These are phyloP conservation scores for Teratosphaeria destructans DNA, from an alignment of 2,329 filamentous ascomycete genomes.

Conservation along the genomic window DNA sequence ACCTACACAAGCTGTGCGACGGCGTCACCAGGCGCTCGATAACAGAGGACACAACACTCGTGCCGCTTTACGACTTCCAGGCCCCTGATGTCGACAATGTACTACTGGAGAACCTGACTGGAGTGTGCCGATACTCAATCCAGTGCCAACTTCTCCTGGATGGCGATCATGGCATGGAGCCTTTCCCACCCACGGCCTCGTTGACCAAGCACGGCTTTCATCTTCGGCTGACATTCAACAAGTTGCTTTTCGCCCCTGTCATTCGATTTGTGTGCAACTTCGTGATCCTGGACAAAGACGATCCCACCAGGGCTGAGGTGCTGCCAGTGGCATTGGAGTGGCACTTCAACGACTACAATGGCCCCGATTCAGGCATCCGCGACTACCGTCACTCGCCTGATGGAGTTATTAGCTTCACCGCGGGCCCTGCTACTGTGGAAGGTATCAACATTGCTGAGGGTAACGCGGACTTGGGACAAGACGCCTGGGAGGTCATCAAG, in stretches of 20 bases:
- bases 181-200: constrained; percentile 1
- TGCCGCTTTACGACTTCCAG: constrained; percentile 3
- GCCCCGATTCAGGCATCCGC: not conserved
- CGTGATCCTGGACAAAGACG: not conserved
- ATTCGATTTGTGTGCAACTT: constrained; percentile 1
- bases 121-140: constrained; percentile 1
- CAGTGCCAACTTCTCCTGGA: constrained; percentile 3
- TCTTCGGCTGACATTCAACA: constrained; percentile 6
- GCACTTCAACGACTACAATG: constrained; percentile 7
- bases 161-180: not conserved
- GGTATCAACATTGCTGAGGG: not conserved
- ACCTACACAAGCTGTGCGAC: constrained; percentile 2
- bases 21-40: constrained; percentile 2
- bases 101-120: constrained; percentile 6
- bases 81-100: constrained; percentile 2
- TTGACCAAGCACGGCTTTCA: not conserved
- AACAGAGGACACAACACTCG: constrained; percentile 1
- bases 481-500: not conserved
- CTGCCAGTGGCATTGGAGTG: constrained; percentile 6
- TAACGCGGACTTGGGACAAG: not conserved
- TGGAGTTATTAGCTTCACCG: not conserved
- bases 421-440: not conserved
- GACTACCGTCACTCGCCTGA: not conserved
- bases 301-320: not conserved
- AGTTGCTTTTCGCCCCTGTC: constrained; percentile 4